A percentile compares a stretch with the other conserved stretches of the same genome.
Conservation (phyloP, 2,329 filamentous ascomycete species). For the Venturia aucupariae region DNA sequence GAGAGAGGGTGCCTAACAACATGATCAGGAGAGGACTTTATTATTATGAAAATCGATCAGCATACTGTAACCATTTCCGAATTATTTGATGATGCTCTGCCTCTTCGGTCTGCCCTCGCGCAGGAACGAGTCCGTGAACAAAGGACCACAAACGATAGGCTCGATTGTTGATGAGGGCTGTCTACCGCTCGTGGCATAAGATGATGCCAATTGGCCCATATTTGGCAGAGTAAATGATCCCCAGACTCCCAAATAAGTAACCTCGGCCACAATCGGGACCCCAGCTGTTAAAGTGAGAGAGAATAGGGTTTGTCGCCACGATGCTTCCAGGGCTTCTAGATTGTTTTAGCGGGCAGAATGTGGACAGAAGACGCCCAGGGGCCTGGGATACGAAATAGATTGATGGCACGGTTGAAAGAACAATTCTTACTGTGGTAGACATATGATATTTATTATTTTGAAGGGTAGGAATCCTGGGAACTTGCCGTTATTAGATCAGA, state of each 20-base stretch:
- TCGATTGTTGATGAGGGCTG: neutral
- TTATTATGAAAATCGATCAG: neutral
- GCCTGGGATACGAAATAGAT: neutral
- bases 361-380: neutral
- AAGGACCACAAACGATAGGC: neutral
- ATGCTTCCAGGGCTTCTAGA: neutral
- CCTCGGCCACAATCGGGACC: neutral
- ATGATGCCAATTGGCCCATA: neutral
- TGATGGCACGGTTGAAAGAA: neutral
- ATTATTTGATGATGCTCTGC: no score
- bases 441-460: neutral
- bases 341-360: neutral
- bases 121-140: neutral
- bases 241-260: neutral
- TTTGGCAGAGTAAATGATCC: neutral
- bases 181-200: neutral
- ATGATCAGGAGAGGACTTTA: no score
- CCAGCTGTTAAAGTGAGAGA: neutral
- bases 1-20: neutral
- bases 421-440: no score
- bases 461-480: neutral
- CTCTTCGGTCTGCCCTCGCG: neutral
- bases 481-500: neutral
- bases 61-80: neutral
- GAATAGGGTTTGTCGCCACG: neutral